Evolutionary conservation across 2,329 filamentous ascomycete species (phyloP).

Genomic region (Fusarium sublunatum): DNA sequence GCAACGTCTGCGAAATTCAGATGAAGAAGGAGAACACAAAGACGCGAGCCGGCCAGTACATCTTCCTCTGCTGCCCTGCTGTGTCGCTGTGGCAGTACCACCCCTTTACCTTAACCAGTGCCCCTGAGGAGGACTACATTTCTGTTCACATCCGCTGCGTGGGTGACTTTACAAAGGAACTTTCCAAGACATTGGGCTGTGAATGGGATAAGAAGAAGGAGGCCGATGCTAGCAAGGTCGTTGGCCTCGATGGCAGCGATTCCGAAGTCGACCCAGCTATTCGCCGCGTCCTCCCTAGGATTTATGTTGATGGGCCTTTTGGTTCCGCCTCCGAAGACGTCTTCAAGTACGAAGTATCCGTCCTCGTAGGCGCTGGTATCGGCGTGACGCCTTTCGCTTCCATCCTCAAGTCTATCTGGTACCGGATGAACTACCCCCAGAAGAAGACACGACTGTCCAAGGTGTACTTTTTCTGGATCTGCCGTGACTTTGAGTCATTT

Average conservation of each 20-base stretch:
- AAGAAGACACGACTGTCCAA: constrained; percentile 82
- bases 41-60: constrained; percentile 85
- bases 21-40: constrained; percentile 91
- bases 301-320: constrained; percentile 88
- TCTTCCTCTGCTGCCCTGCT: constrained; percentile 88
- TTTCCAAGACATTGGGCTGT: constrained; percentile 79
- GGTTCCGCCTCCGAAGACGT: constrained; percentile 89
- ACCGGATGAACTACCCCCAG: constrained; percentile 88
- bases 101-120: constrained; percentile 86
- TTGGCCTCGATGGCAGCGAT: constrained; percentile 71
- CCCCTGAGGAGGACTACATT: constrained; percentile 90
- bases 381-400: constrained; percentile 89
- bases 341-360: constrained; percentile 85
- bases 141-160: constrained; percentile 85
- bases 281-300: constrained; percentile 77
- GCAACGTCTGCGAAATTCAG: constrained; percentile 90
- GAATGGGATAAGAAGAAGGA: constrained; percentile 68
- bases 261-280: constrained; percentile 75
- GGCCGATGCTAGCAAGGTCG: constrained; percentile 70
- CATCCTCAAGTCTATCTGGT: constrained; percentile 92
- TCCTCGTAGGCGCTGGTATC: constrained; percentile 85
- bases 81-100: constrained; percentile 91
- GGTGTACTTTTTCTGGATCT: constrained; percentile 95
- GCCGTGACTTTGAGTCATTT: constrained; percentile 86
- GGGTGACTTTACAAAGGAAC: constrained; percentile 81